Evolutionary conservation across 2,329 filamentous ascomycete genomes (phyloP), one percentile per base, ranked within the genome.

Genomic region (Penicillium sp.): DNA sequence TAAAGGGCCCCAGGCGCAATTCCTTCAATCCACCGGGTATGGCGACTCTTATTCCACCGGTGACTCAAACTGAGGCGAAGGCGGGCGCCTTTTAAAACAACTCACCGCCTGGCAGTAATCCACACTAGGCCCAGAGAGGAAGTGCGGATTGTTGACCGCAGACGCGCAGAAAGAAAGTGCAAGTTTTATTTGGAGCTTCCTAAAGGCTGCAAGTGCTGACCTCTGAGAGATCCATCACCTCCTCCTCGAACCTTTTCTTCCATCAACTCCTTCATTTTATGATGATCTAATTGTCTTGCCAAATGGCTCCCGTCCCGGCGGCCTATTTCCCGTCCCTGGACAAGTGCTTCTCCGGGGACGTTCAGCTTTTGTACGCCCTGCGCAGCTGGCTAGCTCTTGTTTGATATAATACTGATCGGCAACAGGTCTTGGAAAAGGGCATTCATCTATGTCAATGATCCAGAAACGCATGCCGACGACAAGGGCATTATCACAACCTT

Each of bases 301-400:
- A 73, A 66, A 92, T 92, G 89, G 89, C 87, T 81, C 83, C 87
- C 77, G 80, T 85, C 73, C 83, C 85, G 71, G 88, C 89, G 79
- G 82, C 85, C 75, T 95, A 93, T 79, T 90, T 96, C 71, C 91
- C 93, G 72, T 87, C 92, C 72, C 83, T 97, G 77, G 89, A 92
- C 77, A 87, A 90, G 74, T 96, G 91, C 79, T 84, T 98, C 71
- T 88, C 86, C 69, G 91, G 91, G 78, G 88, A 94, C 75, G 85
- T 85, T 70, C 84, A 89, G 73, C 82, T 97, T 70, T 84, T 96
- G 90, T 96, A 83, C 44, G 75, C 50, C 50, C 52, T 55, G 54
- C 33, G 24, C 16, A 54, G 18, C 18, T 56, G 50, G 31, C 22
- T 55, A 18, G 16, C 19, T 14, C 19, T 16, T 18, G 1, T 35